phyloP scores from a whole-genome alignment of 768 basidiomycete species.

The Mycena venus region DNA sequence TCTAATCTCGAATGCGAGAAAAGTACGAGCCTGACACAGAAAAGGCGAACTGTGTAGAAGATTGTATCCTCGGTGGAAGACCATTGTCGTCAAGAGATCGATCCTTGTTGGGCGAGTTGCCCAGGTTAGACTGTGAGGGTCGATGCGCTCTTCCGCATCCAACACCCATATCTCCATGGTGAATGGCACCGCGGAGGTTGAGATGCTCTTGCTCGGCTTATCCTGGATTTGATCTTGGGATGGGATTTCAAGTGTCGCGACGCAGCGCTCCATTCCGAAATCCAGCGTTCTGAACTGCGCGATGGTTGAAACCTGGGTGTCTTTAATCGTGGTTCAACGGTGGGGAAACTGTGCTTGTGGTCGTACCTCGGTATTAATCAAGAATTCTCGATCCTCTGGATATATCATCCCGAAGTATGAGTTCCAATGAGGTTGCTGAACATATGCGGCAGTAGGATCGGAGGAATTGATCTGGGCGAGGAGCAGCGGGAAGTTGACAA shows the following conservation, averaged over 20 bases:
- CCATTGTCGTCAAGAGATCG: neutral
- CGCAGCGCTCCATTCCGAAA: constrained; percentile 30
- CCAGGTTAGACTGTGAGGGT: neutral
- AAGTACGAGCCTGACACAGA: neutral
- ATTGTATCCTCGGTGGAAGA: neutral
- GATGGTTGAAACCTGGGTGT: constrained; percentile 22
- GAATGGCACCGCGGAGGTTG: neutral
- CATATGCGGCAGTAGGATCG: neutral
- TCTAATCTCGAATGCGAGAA: neutral
- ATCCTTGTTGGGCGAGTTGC: neutral
- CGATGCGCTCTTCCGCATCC: neutral
- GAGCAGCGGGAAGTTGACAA: constrained; percentile 16
- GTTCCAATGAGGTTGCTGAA: constrained; percentile 4
- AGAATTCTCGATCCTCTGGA: constrained; percentile 7
- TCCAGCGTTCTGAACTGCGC: constrained; percentile 31
- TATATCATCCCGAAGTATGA: constrained; percentile 27
- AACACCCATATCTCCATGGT: neutral
- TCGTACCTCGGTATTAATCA: neutral
- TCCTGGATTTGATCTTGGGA: neutral
- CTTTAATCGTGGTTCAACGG: neutral
- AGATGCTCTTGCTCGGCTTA: neutral
- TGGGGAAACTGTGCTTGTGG: neutral
- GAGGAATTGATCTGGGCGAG: constrained; percentile 21
- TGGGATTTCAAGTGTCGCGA: constrained; percentile 7
- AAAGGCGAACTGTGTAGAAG: neutral